phyloP scores from a whole-genome alignment of 78 protist genomes.

The Emiliania huxleyi region DNA sequence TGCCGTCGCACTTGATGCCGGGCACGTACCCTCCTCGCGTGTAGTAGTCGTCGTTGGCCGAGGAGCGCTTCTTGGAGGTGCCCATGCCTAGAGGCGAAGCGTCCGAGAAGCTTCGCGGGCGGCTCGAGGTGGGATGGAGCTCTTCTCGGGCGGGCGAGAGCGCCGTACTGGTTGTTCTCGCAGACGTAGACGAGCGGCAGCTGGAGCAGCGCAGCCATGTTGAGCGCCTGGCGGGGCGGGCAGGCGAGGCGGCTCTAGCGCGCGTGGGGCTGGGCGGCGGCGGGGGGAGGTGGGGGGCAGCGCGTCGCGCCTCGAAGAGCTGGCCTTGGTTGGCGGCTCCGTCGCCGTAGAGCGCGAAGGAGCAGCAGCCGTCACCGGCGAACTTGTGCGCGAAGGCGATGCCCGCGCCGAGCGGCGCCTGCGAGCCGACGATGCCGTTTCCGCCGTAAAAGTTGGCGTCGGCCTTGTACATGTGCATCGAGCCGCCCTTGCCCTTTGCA shows the following conservation, averaged over 20 bases:
- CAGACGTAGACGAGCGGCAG: conserved; percentile 84
- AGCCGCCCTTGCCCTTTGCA: conserved; percentile 93
- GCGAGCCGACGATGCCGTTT: conserved; percentile 98
- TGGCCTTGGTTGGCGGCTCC: conserved; percentile 97
- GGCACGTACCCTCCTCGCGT: conserved; percentile 90
- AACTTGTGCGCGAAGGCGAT: conserved; percentile 82
- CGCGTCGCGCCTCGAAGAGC: conserved; percentile 46
- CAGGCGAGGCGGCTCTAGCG: no score
- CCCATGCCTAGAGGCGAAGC: no score
- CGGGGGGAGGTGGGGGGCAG: neutral
- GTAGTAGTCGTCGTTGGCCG: conserved; percentile 85
- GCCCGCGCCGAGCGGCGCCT: conserved; percentile 68
- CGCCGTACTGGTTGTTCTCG: conserved; percentile 95
- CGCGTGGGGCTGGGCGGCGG: neutral
- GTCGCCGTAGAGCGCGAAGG: conserved; percentile 87
- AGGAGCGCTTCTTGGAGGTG: conserved; percentile 74
- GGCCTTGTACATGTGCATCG: conserved; percentile 92
- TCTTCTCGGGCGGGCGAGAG: no score
- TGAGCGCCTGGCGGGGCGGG: no score
- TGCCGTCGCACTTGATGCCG: conserved; percentile 91
- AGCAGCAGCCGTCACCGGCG: conserved; percentile 68
- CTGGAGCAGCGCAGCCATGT: conserved; percentile 94
- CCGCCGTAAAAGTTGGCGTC: conserved; percentile 90
- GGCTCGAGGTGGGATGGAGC: no score
- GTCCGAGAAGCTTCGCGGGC: no score